These are phyloP conservation scores for Umbilicus rupestris DNA, from an alignment of 164 flowering plant species.

Conservation along the genomic window DNA sequence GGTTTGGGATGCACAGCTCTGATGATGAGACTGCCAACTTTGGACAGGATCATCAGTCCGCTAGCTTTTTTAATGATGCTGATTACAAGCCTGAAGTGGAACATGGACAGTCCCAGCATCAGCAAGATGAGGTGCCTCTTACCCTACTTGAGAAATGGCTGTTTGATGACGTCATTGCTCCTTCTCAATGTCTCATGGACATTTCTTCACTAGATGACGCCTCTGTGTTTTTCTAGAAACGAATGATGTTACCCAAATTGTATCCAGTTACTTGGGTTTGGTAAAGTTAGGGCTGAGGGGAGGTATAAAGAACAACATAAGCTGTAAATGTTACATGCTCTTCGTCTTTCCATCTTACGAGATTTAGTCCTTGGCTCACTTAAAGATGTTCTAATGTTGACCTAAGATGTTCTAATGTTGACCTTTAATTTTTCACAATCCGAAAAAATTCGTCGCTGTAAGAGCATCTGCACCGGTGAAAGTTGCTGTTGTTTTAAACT, in stretches of 20 bases:
- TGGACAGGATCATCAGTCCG: background rate
- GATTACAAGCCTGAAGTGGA: slow-evolving; percentile 7
- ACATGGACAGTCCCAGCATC: background rate
- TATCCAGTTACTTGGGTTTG: background rate
- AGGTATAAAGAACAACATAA: background rate
- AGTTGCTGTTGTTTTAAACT: too few species aligned
- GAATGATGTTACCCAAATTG: background rate
- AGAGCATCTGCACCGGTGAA: too few species aligned
- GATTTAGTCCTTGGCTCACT: background rate
- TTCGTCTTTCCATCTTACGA: background rate
- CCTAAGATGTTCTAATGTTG: too few species aligned
- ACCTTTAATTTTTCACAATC: background rate
- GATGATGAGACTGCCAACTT: slow-evolving; percentile 1
- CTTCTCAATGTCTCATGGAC: slow-evolving; percentile 1
- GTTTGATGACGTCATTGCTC: background rate
- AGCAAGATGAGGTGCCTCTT: background rate
- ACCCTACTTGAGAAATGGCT: slow-evolving; percentile 9
- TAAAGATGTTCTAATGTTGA: too few species aligned
- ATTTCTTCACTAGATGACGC: background rate
- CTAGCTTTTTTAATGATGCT: slow-evolving; percentile 2
- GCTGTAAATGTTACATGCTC: slow-evolving; percentile 2
- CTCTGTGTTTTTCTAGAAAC: background rate
- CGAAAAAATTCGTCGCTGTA: too few species aligned
- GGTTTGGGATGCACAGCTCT: background rate
- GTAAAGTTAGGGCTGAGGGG: background rate